A percentile compares a stretch with the other conserved stretches of the same genome.
These are phyloP conservation scores for Rhodotorula sp. DNA, from an alignment of 1,284 basidiomycete species.

Conservation along the genomic window DNA sequence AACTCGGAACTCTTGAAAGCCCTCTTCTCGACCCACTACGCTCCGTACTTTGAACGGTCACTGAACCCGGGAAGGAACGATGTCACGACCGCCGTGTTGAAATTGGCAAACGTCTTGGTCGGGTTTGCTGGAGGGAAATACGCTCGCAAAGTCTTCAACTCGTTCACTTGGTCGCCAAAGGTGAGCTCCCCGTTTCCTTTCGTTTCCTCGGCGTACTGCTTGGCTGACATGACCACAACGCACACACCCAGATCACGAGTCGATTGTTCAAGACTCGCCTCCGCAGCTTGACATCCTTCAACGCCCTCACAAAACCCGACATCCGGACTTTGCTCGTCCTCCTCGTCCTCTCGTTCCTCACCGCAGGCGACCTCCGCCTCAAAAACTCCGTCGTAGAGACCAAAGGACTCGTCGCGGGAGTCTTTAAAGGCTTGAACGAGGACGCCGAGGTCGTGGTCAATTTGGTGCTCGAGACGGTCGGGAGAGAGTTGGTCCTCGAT, in stretches of 20 bases:
- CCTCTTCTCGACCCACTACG: slow-evolving; percentile 27
- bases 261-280: slow-evolving; percentile 39
- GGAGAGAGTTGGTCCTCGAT: slow-evolving; percentile 26
- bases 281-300: slow-evolving; percentile 17
- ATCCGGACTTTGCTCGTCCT: slow-evolving; percentile 40
- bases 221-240: not conserved
- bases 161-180: slow-evolving; percentile 33
- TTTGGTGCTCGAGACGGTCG: slow-evolving; percentile 29
- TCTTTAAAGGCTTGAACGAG: slow-evolving; percentile 37
- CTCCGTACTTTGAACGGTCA: slow-evolving; percentile 32
- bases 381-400: slow-evolving; percentile 37
- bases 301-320: slow-evolving; percentile 33
- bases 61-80: slow-evolving; percentile 41
- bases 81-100: slow-evolving; percentile 35
- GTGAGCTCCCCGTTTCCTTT: not conserved
- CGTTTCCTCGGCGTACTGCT: no score
- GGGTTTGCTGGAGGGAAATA: slow-evolving; percentile 33
- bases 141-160: slow-evolving; percentile 28
- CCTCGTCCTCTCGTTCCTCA: slow-evolving; percentile 36
- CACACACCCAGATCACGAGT: slow-evolving; percentile 21
- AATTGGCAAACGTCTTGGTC: slow-evolving; percentile 36
- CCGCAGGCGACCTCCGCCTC: slow-evolving; percentile 28
- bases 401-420: slow-evolving; percentile 31
- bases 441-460: slow-evolving; percentile 34
- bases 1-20: slow-evolving; percentile 28